Conservation (phyloP, 306 rosid genomes). For the Medicago truncatula region DNA sequence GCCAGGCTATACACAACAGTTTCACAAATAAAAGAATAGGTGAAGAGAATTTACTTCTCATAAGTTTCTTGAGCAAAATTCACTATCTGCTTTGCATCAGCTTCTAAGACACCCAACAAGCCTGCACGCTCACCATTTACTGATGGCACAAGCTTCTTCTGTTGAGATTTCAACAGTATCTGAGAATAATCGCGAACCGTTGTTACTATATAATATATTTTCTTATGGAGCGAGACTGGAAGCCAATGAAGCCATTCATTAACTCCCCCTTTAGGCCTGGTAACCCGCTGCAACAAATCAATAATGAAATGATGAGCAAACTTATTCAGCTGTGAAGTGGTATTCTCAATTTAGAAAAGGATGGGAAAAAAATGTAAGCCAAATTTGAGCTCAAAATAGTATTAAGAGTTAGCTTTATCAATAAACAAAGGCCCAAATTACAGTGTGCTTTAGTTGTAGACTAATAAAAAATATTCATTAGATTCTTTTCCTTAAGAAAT, state of each 20-base stretch:
- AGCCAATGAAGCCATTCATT: constrained; percentile 96
- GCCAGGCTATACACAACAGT: constrained; percentile 27
- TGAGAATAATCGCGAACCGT: constrained; percentile 51
- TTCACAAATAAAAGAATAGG: constrained; percentile 30
- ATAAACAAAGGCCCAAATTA: constrained; percentile 24
- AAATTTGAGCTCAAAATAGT: constrained; percentile 5
- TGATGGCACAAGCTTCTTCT: constrained; percentile 53
- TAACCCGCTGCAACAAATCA: constrained; percentile 70
- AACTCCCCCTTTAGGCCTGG: constrained; percentile 85
- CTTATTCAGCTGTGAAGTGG: constrained; percentile 22
- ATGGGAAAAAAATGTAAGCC: neutral
- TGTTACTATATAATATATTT: constrained; percentile 58
- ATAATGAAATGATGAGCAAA: constrained; percentile 27
- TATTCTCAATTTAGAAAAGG: neutral
- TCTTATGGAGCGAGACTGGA: constrained; percentile 82
- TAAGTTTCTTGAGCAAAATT: constrained; percentile 71
- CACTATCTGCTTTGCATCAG: constrained; percentile 75
- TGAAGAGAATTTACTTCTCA: constrained; percentile 67
- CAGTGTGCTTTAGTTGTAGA: neutral
- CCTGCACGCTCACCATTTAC: constrained; percentile 72
- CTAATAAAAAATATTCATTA: constrained; percentile 9
- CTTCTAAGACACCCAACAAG: constrained; percentile 80
- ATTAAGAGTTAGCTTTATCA: neutral
- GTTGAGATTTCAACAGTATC: constrained; percentile 50
- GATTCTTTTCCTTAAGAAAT: constrained; percentile 9